Conservation (phyloP, 208 protist genomes). For the Leishmania arabica region DNA sequence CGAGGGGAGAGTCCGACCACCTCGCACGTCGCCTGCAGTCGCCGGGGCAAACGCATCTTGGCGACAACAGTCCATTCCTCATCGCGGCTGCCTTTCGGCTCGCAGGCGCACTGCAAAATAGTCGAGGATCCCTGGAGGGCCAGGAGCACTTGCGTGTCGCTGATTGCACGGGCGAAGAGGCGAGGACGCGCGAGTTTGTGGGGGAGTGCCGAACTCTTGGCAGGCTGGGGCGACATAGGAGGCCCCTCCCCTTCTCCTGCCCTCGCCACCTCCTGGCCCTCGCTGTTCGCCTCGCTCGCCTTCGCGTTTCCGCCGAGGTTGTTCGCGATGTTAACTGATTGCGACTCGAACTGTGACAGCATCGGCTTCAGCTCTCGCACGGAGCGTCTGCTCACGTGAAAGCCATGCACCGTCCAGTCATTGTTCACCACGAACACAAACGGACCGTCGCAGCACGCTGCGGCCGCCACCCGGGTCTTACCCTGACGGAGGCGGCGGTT, state of each 20-base stretch:
- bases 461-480: conserved; percentile 22
- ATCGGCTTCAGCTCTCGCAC: conserved; percentile 53
- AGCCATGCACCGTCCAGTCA: conserved; percentile 64
- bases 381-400: conserved; percentile 45
- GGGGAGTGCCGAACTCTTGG: not conserved
- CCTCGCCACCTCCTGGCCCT: not conserved
- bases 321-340: conserved; percentile 3
- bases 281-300: not conserved
- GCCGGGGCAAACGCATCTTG: conserved; percentile 25
- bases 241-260: conserved; percentile 1
- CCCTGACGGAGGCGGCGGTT: conserved; percentile 38
- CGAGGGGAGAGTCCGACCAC: conserved; percentile 18
- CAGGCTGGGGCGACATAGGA: not conserved
- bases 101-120: conserved; percentile 34
- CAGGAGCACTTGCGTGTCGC: conserved; percentile 38
- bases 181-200: conserved; percentile 4
- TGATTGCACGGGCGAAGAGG: conserved; percentile 17
- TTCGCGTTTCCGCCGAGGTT: not conserved
- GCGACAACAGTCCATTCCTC: conserved; percentile 20
- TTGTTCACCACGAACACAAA: conserved; percentile 73
- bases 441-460: conserved; percentile 46
- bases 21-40: conserved; percentile 15
- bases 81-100: conserved; percentile 10
- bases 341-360: conserved; percentile 46
- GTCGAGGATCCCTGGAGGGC: conserved; percentile 27